Conservation (phyloP, 2,329 filamentous ascomycete genomes). For the Colletotrichum tanaceti region DNA sequence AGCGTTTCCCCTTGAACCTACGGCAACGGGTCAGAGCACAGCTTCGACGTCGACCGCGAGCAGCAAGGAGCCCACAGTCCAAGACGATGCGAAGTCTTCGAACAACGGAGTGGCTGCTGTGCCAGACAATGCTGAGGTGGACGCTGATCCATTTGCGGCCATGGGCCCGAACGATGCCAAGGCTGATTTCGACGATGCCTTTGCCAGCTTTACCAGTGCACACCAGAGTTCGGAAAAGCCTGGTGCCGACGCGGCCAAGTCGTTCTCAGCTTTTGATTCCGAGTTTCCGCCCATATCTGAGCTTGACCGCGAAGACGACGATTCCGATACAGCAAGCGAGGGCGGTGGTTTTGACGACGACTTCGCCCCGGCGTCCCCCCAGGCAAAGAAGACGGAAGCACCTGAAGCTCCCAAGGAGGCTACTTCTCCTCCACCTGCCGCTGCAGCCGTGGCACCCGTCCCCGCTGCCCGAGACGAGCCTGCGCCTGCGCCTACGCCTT, state of each 20-base stretch:
- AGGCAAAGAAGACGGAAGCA: constrained; percentile 48
- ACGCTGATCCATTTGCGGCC: constrained; percentile 64
- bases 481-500: constrained; percentile 19
- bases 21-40: constrained; percentile 51
- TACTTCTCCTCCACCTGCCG: constrained; percentile 40
- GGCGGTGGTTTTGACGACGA: constrained; percentile 92
- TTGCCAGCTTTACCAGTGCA: constrained; percentile 76
- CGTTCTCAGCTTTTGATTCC: constrained; percentile 68
- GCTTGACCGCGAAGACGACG: constrained; percentile 73
- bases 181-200: constrained; percentile 87
- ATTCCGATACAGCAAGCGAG: constrained; percentile 84
- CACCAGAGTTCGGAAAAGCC: constrained; percentile 62
- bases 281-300: constrained; percentile 97
- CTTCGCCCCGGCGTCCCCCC: constrained; percentile 76
- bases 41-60: constrained; percentile 49
- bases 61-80: constrained; percentile 46
- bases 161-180: constrained; percentile 72
- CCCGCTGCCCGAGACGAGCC: constrained; percentile 9
- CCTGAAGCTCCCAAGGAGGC: constrained; percentile 41
- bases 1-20: constrained; percentile 53
- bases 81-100: constrained; percentile 44
- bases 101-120: constrained; percentile 29
- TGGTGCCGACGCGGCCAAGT: constrained; percentile 56
- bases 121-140: constrained; percentile 13
- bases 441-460: constrained; percentile 48